Base-by-base conservation (phyloP, 176 grass and related monocot species). In the sorghum (Sorghum bicolor) region DNA sequence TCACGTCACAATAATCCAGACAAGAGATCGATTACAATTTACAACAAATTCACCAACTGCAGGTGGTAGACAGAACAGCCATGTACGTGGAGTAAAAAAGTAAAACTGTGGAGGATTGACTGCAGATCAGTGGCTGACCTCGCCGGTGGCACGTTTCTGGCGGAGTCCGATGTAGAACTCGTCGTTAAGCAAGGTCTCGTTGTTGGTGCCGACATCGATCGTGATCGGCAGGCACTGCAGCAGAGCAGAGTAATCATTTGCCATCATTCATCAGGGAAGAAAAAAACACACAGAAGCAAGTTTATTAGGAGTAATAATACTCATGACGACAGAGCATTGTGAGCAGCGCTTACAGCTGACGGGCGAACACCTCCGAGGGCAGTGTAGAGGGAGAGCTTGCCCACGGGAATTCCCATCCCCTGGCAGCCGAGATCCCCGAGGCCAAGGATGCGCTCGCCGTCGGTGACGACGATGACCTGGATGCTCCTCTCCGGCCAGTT, bases 401-500 rank as follows among this genome's bases (percentile, higher is more conserved):
- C 96, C 0, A 98, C 93, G 52, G 96, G 96, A 75, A 98, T 98
- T 24, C 96, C 96, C 96, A 98, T 98, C 16, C 96, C 96, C 96
- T 95, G 96, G 25, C 96, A 98, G 0, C 96, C 96, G 6, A 95
- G 93, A 80, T 98, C 96, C 1, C 96, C 93, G 0, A 98, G 89
- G 3, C 96, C 96, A 19, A 98, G 83, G 66, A 98, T 98, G 37
- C 95, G 90, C 85, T 98, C 95, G 19, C 95, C 95, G 70, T 98
- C 95, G 14, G 95, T 98, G 68, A 98, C 96, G 30, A 95, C 89
- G 13, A 98, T 95, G 76, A 98, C 93, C 84, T 98, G 89, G 81
- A 95, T 93, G 69, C 66, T 89, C 83, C 83, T 92, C 87, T 99
- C 96, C 1, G 96, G 91, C 96, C 96, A 99, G 83, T 99, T 99